Base-by-base conservation (phyloP, 2,329 filamentous ascomycete species). In the Monosporascus cannonballus region DNA sequence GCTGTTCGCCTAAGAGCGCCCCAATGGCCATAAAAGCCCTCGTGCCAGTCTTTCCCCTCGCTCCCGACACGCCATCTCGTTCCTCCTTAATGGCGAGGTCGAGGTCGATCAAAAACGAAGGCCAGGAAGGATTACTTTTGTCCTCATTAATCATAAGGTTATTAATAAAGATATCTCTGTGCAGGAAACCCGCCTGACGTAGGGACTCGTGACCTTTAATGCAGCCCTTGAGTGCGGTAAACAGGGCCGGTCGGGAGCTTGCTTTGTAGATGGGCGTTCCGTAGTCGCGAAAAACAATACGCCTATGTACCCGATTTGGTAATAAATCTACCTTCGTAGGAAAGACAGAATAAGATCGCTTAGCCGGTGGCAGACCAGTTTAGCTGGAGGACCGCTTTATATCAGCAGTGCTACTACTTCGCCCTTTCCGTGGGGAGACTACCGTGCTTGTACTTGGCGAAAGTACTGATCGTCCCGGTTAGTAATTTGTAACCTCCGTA, bases 141-240 rank as follows among this genome's bases (percentile, higher is more conserved):
- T 56, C 38, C 22, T 54, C 37, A 39, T 55, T 53, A 5, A 56
- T 56, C 36, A 54, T 38, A 18, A 54, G n/a, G 11, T 50, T 53
- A 6, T 50, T 49, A 4, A 50, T 22, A 3, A 67, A 73, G 20
- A 74, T 69, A 53, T 75, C 68, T 42, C 67, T 46, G 49, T 73
- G 64, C 42, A 73, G 61, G 39, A 74, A 55, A 39, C 65, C 64
- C 24, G 64, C 59, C 22, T 63, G 48, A 44, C 54, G 56, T 25
- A 61, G 49, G 20, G 61, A 68, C 54, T 67, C 54, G 55, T 69
- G 57, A 7, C 65, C 64, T 53, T 49, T 38, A n/a, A 60, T 60
- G 44, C 48, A 59, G 41, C 44, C 11, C 8, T 54, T 39, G 1
- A 61, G 37, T n/a, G 51, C 52, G 15, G 7, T 30, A 17, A 62